Conservation (phyloP, 805 yeast genomes). For the Tetrapisispora taiwanensis region DNA sequence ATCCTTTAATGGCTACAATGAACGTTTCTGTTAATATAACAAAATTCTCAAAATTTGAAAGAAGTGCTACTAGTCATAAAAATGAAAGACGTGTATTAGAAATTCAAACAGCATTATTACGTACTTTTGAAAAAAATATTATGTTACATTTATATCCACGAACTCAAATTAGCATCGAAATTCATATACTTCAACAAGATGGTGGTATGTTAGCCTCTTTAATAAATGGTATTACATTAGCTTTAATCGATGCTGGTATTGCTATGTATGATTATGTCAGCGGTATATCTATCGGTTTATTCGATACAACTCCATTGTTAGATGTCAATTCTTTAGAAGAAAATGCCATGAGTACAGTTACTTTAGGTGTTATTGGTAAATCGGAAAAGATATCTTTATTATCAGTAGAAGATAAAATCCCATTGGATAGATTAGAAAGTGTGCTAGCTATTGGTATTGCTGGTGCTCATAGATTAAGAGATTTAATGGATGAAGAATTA, state of each 20-base stretch:
- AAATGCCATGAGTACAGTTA: conserved; percentile 66
- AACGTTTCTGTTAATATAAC: conserved; percentile 62
- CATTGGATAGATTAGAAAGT: conserved; percentile 67
- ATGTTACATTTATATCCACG: conserved; percentile 70
- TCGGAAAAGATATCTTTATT: conserved; percentile 69
- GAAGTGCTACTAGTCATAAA: conserved; percentile 52
- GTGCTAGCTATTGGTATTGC: conserved; percentile 74
- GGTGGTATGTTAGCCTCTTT: conserved; percentile 79
- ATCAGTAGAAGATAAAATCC: conserved; percentile 73
- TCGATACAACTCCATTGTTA: conserved; percentile 66
- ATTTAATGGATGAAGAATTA: conserved; percentile 77
- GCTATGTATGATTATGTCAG: conserved; percentile 87
- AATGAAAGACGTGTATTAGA: conserved; percentile 65
- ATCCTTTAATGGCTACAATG: conserved; percentile 44
- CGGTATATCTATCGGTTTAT: conserved; percentile 69
- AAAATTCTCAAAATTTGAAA: conserved; percentile 67
- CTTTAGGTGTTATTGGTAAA: conserved; percentile 77
- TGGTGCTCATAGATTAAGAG: conserved; percentile 75
- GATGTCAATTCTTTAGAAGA: conserved; percentile 82
- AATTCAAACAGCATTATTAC: conserved; percentile 52
- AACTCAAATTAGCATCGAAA: conserved; percentile 62
- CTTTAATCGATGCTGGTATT: conserved; percentile 89
- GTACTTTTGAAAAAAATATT: conserved; percentile 67
- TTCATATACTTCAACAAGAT: conserved; percentile 78
- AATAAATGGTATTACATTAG: conserved; percentile 78